These are phyloP conservation scores for slime mould (Dictyostelium discoideum) DNA, from an alignment of 78 protist genomes.

Conservation along the genomic window DNA sequence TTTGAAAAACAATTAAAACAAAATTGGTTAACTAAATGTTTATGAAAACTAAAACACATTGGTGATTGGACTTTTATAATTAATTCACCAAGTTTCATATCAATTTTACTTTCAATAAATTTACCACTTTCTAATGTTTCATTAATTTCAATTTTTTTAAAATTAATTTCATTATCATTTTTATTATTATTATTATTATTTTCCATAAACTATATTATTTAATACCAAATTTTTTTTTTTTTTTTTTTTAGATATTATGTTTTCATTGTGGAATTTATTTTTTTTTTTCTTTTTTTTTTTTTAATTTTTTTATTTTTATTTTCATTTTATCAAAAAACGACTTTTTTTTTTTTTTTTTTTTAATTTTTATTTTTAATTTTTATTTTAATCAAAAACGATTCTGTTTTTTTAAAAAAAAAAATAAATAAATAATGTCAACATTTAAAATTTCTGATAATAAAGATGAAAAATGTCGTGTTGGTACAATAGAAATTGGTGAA, in stretches of 20 bases:
- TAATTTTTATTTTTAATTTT: no score
- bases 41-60: neutral
- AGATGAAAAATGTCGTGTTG: constrained; percentile 9
- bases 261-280: no score
- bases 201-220: no score
- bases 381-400: neutral
- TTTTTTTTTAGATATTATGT: no score
- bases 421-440: neutral
- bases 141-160: neutral
- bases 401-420: neutral
- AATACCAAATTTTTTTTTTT: no score
- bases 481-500: neutral
- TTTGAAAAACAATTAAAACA: neutral
- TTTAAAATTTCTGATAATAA: neutral
- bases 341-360: no score
- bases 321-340: no score
- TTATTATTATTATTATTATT: no score
- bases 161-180: neutral
- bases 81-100: neutral
- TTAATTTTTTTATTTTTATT: no score
- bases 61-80: neutral
- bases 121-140: neutral
- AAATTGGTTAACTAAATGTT: neutral
- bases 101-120: neutral
- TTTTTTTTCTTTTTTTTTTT: no score